These are phyloP conservation scores for Tetracentron sinense DNA, from an alignment of 164 flowering plant species.

Conservation along the genomic window DNA sequence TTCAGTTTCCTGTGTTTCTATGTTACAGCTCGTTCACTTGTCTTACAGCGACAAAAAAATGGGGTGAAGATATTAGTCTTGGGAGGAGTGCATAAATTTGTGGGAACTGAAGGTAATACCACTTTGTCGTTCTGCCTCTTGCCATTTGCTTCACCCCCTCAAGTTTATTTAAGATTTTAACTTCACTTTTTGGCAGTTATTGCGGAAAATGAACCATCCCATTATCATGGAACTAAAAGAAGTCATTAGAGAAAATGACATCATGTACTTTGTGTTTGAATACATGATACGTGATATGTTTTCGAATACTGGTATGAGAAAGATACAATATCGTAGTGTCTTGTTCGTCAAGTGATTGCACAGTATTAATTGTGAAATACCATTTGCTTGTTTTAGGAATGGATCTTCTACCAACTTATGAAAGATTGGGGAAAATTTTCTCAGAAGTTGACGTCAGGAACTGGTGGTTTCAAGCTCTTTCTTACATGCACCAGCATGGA, in stretches of 20 bases:
- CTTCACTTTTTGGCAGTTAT: constrained; percentile 50
- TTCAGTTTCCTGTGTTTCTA: not conserved
- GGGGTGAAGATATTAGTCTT: constrained; percentile 91
- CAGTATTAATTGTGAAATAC: no score
- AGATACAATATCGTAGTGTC: no score
- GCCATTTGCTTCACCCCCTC: not conserved
- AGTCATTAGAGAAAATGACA: constrained; percentile 86
- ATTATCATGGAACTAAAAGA: constrained; percentile 97
- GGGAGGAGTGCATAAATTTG: constrained; percentile 96
- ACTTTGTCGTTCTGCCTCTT: not conserved
- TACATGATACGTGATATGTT: constrained; percentile 92
- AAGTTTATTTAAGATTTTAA: not conserved
- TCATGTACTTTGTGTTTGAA: constrained; percentile 86
- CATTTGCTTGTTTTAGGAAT: no score
- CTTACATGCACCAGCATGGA: no score
- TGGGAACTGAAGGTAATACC: constrained; percentile 91
- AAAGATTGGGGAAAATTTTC: no score
- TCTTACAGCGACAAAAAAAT: constrained; percentile 48
- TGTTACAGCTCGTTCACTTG: not conserved
- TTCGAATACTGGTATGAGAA: no score
- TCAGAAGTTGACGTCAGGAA: no score
- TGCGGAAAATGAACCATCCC: constrained; percentile 90
- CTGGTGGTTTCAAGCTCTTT: no score
- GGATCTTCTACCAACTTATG: no score
- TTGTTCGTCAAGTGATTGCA: no score